phyloP scores from a whole-genome alignment of 1,284 basidiomycete genomes.

The Taiwanofungus camphoratus region DNA sequence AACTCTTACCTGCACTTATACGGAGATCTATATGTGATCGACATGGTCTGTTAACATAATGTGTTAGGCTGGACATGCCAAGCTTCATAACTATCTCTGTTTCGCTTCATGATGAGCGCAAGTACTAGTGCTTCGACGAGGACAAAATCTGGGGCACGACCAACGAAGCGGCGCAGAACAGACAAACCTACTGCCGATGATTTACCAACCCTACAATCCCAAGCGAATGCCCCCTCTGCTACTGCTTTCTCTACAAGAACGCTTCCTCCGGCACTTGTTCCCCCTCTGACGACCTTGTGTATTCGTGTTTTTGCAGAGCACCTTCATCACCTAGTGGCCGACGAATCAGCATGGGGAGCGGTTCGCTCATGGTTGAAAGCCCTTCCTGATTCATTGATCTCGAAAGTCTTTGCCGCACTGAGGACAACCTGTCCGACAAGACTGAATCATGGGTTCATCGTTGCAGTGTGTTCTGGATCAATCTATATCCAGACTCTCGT shows the following conservation, averaged over 20 bases:
- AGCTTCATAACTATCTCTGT: too few species aligned
- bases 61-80: too few species aligned
- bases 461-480: slow-evolving; percentile 37
- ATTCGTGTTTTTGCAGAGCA: slow-evolving; percentile 46
- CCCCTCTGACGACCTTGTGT: slow-evolving; percentile 44
- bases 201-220: slow-evolving; percentile 25
- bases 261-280: slow-evolving; percentile 30
- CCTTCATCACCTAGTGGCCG: slow-evolving; percentile 34
- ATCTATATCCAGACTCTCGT: background rate
- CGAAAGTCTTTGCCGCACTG: slow-evolving; percentile 46
- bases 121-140: too few species aligned
- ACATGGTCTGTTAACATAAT: too few species aligned
- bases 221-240: slow-evolving; percentile 40
- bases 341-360: slow-evolving; percentile 33
- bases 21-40: too few species aligned
- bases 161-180: slow-evolving; percentile 29
- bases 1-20: too few species aligned
- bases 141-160: slow-evolving; percentile 6
- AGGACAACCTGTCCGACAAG: slow-evolving; percentile 42
- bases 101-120: background rate
- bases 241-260: slow-evolving; percentile 44
- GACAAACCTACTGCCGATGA: slow-evolving; percentile 30
- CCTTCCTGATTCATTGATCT: slow-evolving; percentile 48
- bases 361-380: slow-evolving; percentile 36
- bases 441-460: slow-evolving; percentile 49